Conservation (phyloP, 192 early-diverging fungal species). For the Gigaspora rosea region DNA sequence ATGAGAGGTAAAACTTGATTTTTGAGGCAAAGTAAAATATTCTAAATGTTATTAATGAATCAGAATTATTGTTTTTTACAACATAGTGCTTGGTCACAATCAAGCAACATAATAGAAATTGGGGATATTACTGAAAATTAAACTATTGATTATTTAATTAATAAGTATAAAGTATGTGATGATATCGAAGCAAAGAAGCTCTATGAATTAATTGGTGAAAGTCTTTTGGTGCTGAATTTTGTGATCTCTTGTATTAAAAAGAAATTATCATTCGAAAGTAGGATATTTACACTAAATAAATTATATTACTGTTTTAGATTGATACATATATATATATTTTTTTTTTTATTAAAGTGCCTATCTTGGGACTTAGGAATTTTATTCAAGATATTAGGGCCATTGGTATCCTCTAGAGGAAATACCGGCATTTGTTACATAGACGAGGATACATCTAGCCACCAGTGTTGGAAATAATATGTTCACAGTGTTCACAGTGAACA, state of each 20-base stretch:
- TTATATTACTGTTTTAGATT: neutral
- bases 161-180: neutral
- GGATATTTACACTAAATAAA: neutral
- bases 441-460: too few species aligned
- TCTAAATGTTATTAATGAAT: neutral
- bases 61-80: neutral
- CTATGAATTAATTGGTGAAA: constrained; percentile 23
- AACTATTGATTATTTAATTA: constrained; percentile 23
- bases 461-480: too few species aligned
- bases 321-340: too few species aligned
- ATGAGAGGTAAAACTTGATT: constrained; percentile 18
- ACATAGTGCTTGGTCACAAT: neutral
- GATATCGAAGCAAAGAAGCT: constrained; percentile 6
- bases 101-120: constrained; percentile 9
- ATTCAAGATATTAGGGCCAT: too few species aligned
- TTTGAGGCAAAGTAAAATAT: neutral
- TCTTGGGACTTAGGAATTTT: too few species aligned
- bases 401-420: too few species aligned
- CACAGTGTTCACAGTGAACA: too few species aligned
- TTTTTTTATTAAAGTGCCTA: too few species aligned
- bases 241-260: neutral
- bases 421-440: too few species aligned
- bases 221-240: neutral
- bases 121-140: constrained; percentile 22
- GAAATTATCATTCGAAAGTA: neutral